Percentiles rank a stretch among this genome's conserved stretches.
These are phyloP conservation scores for Neofusicoccum ribis DNA, from an alignment of 2,329 filamentous ascomycete genomes.

Conservation along the genomic window DNA sequence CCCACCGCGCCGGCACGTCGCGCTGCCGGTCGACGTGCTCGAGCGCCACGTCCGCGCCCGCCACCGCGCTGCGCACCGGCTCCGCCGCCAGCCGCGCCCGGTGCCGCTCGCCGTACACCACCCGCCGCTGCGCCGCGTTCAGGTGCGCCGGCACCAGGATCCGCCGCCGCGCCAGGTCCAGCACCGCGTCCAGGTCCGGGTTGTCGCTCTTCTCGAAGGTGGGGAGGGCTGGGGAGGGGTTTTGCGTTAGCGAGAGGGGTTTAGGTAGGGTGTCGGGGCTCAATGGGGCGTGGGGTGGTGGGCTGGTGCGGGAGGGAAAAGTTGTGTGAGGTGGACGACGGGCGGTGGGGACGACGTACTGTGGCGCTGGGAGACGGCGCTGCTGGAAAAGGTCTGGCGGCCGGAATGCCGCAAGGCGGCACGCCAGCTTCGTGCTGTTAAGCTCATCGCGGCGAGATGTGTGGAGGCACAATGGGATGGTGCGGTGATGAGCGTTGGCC, in stretches of 20 bases:
- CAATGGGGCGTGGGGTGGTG: no score
- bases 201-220: slow-evolving; percentile 41
- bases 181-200: slow-evolving; percentile 42
- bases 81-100: slow-evolving; percentile 41
- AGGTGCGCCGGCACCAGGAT: slow-evolving; percentile 48
- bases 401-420: slow-evolving; percentile 26
- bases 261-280: slow-evolving; percentile 20
- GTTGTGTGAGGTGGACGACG: not conserved
- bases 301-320: not conserved
- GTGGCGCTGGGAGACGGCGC: slow-evolving; percentile 30
- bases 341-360: slow-evolving; percentile 25
- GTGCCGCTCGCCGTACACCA: slow-evolving; percentile 45
- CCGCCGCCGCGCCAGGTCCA: slow-evolving; percentile 43
- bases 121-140: slow-evolving; percentile 39
- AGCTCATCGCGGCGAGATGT: slow-evolving; percentile 28
- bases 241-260: slow-evolving; percentile 35
- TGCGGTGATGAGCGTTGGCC: not conserved
- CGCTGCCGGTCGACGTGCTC: slow-evolving; percentile 32
- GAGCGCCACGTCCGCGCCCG: slow-evolving; percentile 35
- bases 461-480: slow-evolving; percentile 5
- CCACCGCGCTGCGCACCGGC: slow-evolving; percentile 45
- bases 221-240: slow-evolving; percentile 24
- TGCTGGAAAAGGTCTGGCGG: slow-evolving; percentile 18
- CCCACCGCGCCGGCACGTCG: no score
- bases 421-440: slow-evolving; percentile 33